phyloP scores from a whole-genome alignment of 352 stramenopile genomes.

The Aphanomyces astaci region DNA sequence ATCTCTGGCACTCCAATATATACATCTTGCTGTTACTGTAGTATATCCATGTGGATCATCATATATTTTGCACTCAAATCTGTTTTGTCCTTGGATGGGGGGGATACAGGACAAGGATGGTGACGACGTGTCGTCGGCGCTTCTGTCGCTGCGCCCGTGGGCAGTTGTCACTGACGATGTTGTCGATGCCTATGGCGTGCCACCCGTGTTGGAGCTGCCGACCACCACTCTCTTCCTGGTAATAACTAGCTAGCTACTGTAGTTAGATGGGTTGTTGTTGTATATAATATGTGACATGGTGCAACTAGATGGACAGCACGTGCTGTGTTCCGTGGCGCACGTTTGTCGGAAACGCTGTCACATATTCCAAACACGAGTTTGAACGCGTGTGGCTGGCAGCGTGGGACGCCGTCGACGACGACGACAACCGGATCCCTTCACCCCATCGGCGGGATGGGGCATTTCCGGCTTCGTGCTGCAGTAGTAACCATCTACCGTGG shows the following conservation, averaged over 20 bases:
- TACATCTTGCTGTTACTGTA: too few species aligned
- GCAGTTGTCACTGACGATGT: conserved; percentile 6
- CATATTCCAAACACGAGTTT: not conserved
- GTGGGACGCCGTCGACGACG: not conserved
- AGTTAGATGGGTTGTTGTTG: too few species aligned
- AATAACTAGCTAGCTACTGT: too few species aligned
- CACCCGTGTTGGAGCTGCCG: not conserved
- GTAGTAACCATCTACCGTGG: not conserved
- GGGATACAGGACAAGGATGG: too few species aligned
- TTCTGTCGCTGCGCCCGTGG: not conserved
- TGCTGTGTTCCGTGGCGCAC: not conserved
- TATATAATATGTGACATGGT: too few species aligned
- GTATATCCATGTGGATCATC: too few species aligned
- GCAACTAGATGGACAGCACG: conserved; percentile 13
- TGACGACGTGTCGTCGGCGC: not conserved
- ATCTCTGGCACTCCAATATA: too few species aligned
- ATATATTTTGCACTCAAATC: too few species aligned
- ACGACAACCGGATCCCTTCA: not conserved
- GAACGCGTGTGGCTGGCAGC: not conserved
- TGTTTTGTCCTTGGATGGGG: too few species aligned
- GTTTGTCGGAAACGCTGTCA: not conserved
- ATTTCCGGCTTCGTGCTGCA: too few species aligned
- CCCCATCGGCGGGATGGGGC: not conserved
- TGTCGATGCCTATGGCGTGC: not conserved
- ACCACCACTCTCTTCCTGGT: not conserved